A percentile compares a stretch with the other conserved stretches of the same genome.
Evolutionary conservation across 2,329 filamentous ascomycete genomes (phyloP).

Genomic region (Aspergillus bombycis): DNA sequence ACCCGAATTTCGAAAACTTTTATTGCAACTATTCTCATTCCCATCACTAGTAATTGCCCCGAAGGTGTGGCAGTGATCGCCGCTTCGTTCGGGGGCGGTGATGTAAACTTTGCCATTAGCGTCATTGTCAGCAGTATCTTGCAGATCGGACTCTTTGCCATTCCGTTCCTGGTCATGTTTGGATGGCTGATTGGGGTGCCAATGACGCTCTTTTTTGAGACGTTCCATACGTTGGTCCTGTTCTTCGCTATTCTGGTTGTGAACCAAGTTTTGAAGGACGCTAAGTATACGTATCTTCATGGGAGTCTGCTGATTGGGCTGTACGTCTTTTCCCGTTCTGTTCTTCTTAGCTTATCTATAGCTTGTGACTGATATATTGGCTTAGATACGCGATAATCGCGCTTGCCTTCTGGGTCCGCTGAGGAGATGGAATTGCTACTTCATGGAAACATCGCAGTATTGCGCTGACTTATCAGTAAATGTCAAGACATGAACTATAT

Average conservation of each 20-base stretch:
- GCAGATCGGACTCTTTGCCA: slow-evolving; percentile 74
- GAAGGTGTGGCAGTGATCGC: slow-evolving; percentile 71
- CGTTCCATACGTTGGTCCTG: slow-evolving; percentile 71
- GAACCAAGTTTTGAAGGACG: slow-evolving; percentile 69
- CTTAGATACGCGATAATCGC: slow-evolving; percentile 16
- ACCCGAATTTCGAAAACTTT: slow-evolving; percentile 71
- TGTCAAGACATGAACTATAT: neutral
- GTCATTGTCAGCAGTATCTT: slow-evolving; percentile 75
- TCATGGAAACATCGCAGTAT: neutral
- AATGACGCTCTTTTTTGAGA: slow-evolving; percentile 75
- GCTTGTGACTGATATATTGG: neutral
- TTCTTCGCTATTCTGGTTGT: slow-evolving; percentile 70
- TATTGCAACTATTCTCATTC: slow-evolving; percentile 72
- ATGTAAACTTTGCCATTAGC: slow-evolving; percentile 62
- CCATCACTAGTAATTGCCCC: slow-evolving; percentile 73
- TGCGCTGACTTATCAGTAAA: neutral
- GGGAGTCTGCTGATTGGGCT: slow-evolving; percentile 65
- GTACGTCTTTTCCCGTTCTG: slow-evolving; percentile 28
- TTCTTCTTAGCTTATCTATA: neutral
- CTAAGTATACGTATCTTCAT: slow-evolving; percentile 75
- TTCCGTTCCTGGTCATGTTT: slow-evolving; percentile 71
- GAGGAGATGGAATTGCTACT: neutral
- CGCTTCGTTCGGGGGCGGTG: slow-evolving; percentile 71
- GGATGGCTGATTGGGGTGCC: slow-evolving; percentile 70
- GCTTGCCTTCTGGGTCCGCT: slow-evolving; percentile 17